Base-by-base conservation (phyloP, 805 yeast genomes). In the Yarrowia yakushimensis region DNA sequence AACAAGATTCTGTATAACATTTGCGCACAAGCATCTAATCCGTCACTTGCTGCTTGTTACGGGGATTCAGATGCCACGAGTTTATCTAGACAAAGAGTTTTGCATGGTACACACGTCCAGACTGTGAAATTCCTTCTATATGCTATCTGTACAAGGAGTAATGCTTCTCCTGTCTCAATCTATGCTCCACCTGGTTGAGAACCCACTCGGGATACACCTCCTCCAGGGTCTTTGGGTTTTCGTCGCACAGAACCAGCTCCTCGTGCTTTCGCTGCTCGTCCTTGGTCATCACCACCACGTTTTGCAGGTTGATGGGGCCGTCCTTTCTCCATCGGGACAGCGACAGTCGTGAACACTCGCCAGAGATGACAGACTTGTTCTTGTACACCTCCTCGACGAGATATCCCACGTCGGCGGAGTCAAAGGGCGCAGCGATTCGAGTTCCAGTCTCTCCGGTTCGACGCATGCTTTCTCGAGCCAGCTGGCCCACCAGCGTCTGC, bases 381-480 rank as follows among this genome's bases (percentile, higher is more conserved):
- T 96, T 84, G 78, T 85, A 94, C 2, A 94, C 87, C 74, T 94
- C 99, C 71, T 93, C 98, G 34, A 92, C 78, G 15, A 93, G 79
- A 71, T 91, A 94, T 46, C 85, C 87, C 27, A 90, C 85, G 65
- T 94, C 99, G 3, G 52, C 54, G 28, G 88, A 78, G 43, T 69
- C 72, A 12, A 75, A 62, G 33, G 93, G 93, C 5, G 61, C 46
- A n/a, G 89, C 83, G 45, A 90, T 79, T 73, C 86, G 92, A 60
- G 86, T 91, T 13, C 77, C 73, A 34, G 69, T 66, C 63, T 83
- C 80, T 7, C 93, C 93, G 41, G 89, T 76, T 68, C 97, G 82
- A 2, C 17, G 25, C 15, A 39, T 55, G 15, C 37, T 27, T 23
- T 39, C 61, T 11, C 61, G 61, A 8, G 87, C 79, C 75, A 88